Conservation (phyloP, 495 filamentous ascomycete genomes). For the Lasiosphaeris hirsuta region DNA sequence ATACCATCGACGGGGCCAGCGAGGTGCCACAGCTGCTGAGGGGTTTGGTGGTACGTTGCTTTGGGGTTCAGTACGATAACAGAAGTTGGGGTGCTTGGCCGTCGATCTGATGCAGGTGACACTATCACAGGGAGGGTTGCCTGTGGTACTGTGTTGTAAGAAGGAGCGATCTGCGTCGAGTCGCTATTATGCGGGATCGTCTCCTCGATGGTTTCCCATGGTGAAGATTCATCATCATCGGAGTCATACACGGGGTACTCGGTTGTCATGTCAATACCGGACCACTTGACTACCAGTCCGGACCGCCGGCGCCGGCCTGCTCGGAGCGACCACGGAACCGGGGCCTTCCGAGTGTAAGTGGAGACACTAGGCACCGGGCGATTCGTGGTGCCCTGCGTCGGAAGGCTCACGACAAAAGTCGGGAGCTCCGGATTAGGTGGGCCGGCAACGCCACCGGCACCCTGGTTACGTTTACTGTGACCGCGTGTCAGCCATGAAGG, state of each 20-base stretch:
- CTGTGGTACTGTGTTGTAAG: background rate
- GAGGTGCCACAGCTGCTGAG: slow-evolving; percentile 8
- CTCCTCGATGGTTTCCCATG: slow-evolving; percentile 12
- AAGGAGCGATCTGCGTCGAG: background rate
- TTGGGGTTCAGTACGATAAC: background rate
- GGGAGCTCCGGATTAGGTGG: slow-evolving; percentile 6
- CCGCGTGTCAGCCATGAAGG: background rate
- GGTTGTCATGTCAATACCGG: slow-evolving; percentile 5
- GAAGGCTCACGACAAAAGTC: slow-evolving; percentile 7
- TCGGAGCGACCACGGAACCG: slow-evolving; percentile 1
- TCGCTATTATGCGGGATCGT: background rate
- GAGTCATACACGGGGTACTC: slow-evolving; percentile 9
- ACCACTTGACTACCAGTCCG: slow-evolving; percentile 8
- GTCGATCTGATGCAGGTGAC: background rate
- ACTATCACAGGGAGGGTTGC: background rate
- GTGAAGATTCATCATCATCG: slow-evolving; percentile 8
- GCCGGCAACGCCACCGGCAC: background rate
- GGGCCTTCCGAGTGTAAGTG: slow-evolving; percentile 4
- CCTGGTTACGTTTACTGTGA: background rate
- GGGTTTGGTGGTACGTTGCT: background rate
- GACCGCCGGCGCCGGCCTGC: background rate
- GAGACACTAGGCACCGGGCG: background rate
- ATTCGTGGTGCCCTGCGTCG: slow-evolving; percentile 1
- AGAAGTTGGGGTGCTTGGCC: background rate
- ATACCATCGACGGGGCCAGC: slow-evolving; percentile 16